Base-by-base conservation (phyloP, 2,329 filamentous ascomycete species). In the Aspergillus quadrilineatus region DNA sequence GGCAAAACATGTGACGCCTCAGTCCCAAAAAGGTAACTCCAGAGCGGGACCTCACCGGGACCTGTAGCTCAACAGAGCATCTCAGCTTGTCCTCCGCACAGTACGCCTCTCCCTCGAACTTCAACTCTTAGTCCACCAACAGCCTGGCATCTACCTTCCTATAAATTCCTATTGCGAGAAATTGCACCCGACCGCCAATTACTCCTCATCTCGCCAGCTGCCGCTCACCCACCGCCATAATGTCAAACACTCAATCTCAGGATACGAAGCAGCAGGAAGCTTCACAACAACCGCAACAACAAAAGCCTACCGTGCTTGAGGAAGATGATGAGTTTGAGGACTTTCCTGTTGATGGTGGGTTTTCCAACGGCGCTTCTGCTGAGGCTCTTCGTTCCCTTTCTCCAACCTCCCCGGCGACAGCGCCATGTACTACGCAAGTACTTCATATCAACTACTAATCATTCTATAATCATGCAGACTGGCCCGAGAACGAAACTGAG, bases 311-410 rank as follows among this genome's bases (percentile, higher is more conserved):
- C 34, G 84, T 89, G 57, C 83, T 97, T 29, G 94, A 96, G 75
- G 94, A 99, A 75, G 94, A 99, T 71, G 94, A 99, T 75, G 94
- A 99, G 79, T 99, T 99, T 69, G 94, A 99, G 74, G 94, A 99
- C 75, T 99, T 99, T 71, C 94, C 94, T 28, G 89, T 96, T 55
- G 93, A 99, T 78, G 92, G 94, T 96, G 77, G 55, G 60, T 12
- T n/a, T n/a, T 10, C 34, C 34, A 42, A 36, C 34, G 15, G 29
- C 22, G 9, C 26, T 15, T 17, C 49, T 30, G 28, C 6, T 15
- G 30, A 44, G 28, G 26, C 32, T 37, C 34, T n/a, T 48, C 39
- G 30, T 26, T 14, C 46, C 29, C n/a, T 28, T 41, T 29, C 32
- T 17, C 15, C 41, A 26, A 10, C 34, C 17, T 26, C 10, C 26